Base-by-base conservation (phyloP, 2,329 filamentous ascomycete genomes). In the Fusarium sp. region DNA sequence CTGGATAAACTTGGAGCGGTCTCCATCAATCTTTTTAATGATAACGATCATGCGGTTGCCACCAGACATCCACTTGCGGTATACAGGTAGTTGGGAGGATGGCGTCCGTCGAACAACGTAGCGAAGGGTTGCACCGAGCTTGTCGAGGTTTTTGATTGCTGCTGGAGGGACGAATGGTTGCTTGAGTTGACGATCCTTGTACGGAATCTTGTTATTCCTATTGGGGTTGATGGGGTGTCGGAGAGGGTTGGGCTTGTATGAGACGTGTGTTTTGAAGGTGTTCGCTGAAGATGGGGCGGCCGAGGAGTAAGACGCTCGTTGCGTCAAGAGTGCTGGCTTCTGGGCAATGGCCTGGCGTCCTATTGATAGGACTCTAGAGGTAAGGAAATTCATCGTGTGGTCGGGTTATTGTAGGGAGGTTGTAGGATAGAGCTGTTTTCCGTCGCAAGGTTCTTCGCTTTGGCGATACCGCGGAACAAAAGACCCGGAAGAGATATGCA, bases 1-100 rank as follows among this genome's bases (percentile, higher is more conserved):
- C 41, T 87, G 82, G 70, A 89, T 87, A 73, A 98, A 81, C 7
- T 85, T 88, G 38, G 85, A 82, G 56, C 90, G 79, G 80, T 97
- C 89, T 22, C 96, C 96, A 65, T 94, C 90, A 56, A 96, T 88
- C 83, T 93, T 95, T 81, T 94, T 93, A 63, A 99, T 84, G 64
- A 90, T 83, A 10, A 96, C 97, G 78, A 93, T 83, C 77, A 91
- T 90, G 79, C 91, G 87, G 74, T 93, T 96, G 20, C 94, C 94
- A 59, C 94, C 94, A 18, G 90, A 87, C 84, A 94, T 95, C 73
- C 84, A 85, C 74, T 90, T 86, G 22, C 91, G 86, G 84, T 98
- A 99, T 49, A 98, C 89, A 31, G 94, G 91, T 6, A 96, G 85
- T 74, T 94, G 90, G 54, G 90, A 89, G 42, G 89, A 91, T 3